Evolutionary conservation across 2,329 filamentous ascomycete species (phyloP), one percentile per base, ranked within the genome.

Genomic region (Ceratocystis harringtonii): DNA sequence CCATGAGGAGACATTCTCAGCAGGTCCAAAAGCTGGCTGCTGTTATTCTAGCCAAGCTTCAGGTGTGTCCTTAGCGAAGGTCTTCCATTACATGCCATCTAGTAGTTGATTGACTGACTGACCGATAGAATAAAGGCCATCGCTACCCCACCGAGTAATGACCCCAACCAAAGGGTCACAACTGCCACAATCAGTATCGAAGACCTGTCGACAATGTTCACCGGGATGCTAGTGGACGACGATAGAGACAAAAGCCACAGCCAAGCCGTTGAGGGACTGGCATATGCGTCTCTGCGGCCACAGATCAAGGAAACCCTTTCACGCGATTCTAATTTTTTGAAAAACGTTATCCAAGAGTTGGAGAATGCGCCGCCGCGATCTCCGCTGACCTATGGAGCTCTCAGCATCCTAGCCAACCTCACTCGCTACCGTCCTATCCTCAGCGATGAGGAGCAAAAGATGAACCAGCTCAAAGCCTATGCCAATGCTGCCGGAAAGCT

Each of bases 401-500:
- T 99, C 50, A 95, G 88, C 72, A 88, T 96, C 65, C 82, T 97
- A 69, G 79, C 84, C 65, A 96, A 97, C 72, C 78, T 99, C 63
- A 95, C 90, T 15, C 80, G 83, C 36, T 97, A 95, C 73, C 81
- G 84, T 50, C 91, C 91, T 5, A 78, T 79, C 6, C 79, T 92
- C 50, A 87, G 90, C 0, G 92, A 96, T 69, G 94, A 99, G 74
- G 88, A 96, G 71, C 94, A 92, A 77, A 90, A 89, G 72, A 90
- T 99, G 77, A 83, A 83, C 5, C 89, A 99, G 73, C 81, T 99
- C 57, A 96, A 95, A 77, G 90, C 91, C 1, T 99, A 97, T 71
- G 94, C 94, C 15, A 90, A 95, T 72, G 88, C 90, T 0, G 85
- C 86, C 4, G 91, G 90, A 71, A 82, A 83, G 68, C 72, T 81